phyloP scores from a whole-genome alignment of 2,329 filamentous ascomycete genomes.

The Aureobasidium sp. region DNA sequence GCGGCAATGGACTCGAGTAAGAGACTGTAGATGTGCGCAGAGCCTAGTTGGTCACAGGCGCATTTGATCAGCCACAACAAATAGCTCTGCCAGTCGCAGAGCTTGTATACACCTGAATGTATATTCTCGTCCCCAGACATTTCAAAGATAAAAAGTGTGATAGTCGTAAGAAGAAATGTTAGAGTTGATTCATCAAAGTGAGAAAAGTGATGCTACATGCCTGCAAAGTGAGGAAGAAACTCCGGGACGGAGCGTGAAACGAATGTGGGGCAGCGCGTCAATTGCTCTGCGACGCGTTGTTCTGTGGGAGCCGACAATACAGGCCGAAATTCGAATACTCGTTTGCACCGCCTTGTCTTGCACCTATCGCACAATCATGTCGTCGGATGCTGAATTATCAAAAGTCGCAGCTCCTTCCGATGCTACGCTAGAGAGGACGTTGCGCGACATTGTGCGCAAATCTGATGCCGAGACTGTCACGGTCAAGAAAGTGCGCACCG shows the following conservation, averaged over 20 bases:
- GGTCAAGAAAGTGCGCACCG: conserved; percentile 49
- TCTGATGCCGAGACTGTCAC: conserved; percentile 48
- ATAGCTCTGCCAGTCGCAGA: no score
- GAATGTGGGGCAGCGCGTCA: conserved; percentile 8
- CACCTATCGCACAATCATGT: background rate
- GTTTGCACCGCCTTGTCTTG: background rate
- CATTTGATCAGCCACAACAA: no score
- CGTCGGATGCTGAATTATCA: conserved; percentile 1
- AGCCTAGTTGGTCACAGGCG: no score
- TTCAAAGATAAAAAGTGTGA: no score
- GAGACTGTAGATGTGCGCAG: background rate
- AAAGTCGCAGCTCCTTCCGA: conserved; percentile 29
- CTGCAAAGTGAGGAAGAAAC: conserved; percentile 1
- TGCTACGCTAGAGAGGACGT: conserved; percentile 32
- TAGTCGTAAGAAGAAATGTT: no score
- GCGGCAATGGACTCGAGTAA: no score
- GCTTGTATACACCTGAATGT: no score
- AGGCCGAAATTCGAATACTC: background rate
- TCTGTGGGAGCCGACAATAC: background rate
- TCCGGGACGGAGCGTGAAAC: background rate
- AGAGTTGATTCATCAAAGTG: no score
- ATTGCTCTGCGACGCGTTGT: conserved; percentile 1
- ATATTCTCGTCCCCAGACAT: no score
- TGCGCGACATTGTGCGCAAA: conserved; percentile 37
- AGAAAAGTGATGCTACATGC: background rate